Base-by-base conservation (phyloP, 2,329 filamentous ascomycete species). In the Pyricularia sp. region DNA sequence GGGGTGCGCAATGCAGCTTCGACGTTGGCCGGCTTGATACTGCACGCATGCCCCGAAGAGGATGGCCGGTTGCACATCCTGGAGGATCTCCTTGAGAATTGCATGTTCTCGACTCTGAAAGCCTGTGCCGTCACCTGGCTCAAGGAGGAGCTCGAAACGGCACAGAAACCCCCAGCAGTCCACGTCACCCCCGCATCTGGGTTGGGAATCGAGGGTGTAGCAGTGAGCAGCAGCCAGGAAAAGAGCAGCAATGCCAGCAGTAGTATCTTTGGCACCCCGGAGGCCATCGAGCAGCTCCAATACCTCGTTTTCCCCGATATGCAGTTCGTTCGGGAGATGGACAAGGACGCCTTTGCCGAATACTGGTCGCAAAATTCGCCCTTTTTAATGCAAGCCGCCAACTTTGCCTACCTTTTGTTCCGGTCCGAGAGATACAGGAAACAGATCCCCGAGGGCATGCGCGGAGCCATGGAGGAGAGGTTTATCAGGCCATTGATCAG, bases 51-150 rank as follows among this genome's bases (percentile, higher is more conserved):
- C 67, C 84, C 85, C 0, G 79, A 84, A 30, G 83, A 85, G 66
- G 78, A 81, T 3, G 79, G 83, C 70, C 79, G 85, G 5, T 75
- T 88, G 19, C 78, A 80, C 31, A 88, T 88, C 67, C 78, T 89
- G 9, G 82, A 85, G 64, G 86, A 88, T 70, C 78, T 88, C 13
- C 74, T 88, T 13, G 84, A 88, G 73, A 85, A 87, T 71, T 88
- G 85, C 76, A 80, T 84, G 68, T 88, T 85, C 69, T 79, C 84
- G 2, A 78, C 81, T 0, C 77, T 88, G 49, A 86, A 87, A 71
- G 85, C 83, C 9, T 84, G 83, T 57, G 85, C 85, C 0, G 79
- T 88, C 4, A 79, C 79, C 4, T 88, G 86, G 86, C 74, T 88
- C 40, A 81, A 84, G 64, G 85, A 88, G 69, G 86, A 88, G 71